Evolutionary conservation across 2,329 filamentous ascomycete genomes (phyloP).

Genomic region (Teratosphaeria pseudoeucalypti): DNA sequence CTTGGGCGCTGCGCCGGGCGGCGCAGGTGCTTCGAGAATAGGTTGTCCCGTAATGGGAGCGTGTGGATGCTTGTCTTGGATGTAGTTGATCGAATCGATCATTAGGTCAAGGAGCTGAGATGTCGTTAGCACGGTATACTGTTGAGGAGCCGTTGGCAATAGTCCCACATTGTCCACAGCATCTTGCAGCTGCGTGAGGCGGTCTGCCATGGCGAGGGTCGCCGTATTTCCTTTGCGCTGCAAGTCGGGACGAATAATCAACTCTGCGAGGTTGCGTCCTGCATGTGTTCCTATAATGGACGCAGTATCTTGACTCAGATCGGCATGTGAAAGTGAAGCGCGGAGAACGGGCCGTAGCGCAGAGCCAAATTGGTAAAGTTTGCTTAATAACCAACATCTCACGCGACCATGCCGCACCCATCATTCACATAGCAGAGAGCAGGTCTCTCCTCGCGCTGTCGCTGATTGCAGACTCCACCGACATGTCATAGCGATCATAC

Average conservation of each 20-base stretch:
- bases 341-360: neutral
- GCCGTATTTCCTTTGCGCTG: neutral
- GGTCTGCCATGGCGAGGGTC: slow-evolving; percentile 39
- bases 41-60: slow-evolving; percentile 34
- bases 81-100: slow-evolving; percentile 36
- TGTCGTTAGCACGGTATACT: neutral
- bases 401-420: neutral
- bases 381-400: neutral
- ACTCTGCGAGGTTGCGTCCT: neutral
- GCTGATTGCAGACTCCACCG: neutral
- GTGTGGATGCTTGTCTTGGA: slow-evolving; percentile 32
- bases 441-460: neutral
- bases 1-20: slow-evolving; percentile 6
- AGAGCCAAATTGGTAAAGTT: neutral
- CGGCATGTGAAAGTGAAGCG: slow-evolving; percentile 2
- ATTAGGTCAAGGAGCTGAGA: slow-evolving; percentile 38
- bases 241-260: neutral
- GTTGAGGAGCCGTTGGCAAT: neutral
- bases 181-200: slow-evolving; percentile 75
- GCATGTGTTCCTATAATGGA: neutral
- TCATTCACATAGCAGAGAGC: neutral
- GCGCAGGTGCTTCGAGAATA: slow-evolving; percentile 15
- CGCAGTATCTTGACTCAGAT: neutral
- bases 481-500: neutral
- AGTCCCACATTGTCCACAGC: slow-evolving; percentile 63